phyloP scores from a whole-genome alignment of 2,329 filamentous ascomycete genomes.

The Penicillium digitatum region DNA sequence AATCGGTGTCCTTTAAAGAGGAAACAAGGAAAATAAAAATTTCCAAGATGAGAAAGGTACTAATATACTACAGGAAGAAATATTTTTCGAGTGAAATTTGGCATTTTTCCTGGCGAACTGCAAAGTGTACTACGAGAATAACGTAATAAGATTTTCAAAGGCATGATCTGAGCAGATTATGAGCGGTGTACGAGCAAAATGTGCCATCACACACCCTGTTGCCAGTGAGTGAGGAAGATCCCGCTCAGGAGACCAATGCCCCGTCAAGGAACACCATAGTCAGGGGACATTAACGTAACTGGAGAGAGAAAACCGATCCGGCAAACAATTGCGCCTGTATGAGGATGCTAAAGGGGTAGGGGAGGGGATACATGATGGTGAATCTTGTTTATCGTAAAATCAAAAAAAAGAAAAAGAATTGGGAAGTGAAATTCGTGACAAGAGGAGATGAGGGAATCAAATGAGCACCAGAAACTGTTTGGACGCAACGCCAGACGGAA shows the following conservation, averaged over 20 bases:
- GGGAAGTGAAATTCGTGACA: conserved; percentile 20
- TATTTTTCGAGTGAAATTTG: conserved; percentile 7
- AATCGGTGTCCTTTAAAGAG: not conserved
- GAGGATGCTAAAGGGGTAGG: conserved; percentile 34
- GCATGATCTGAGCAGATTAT: conserved; percentile 9
- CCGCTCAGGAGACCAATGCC: conserved; percentile 9
- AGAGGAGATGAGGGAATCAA: conserved; percentile 9
- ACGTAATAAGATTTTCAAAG: conserved; percentile 13
- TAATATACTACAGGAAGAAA: not conserved
- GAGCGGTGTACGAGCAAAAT: conserved; percentile 4
- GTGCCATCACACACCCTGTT: conserved; percentile 11
- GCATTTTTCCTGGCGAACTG: conserved; percentile 21
- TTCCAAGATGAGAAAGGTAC: not conserved
- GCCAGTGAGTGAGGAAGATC: conserved; percentile 13
- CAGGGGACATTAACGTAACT: conserved; percentile 25
- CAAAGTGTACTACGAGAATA: conserved; percentile 12
- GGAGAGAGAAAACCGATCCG: conserved; percentile 27
- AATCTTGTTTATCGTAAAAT: conserved; percentile 46
- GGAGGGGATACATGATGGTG: conserved; percentile 46
- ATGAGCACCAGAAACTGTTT: conserved; percentile 5
- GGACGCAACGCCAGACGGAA: not conserved
- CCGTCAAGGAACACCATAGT: conserved; percentile 12
- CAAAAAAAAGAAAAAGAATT: conserved; percentile 21
- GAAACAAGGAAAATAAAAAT: not conserved
- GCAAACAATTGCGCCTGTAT: conserved; percentile 40